phyloP scores from a whole-genome alignment of 1,284 basidiomycete genomes.

The Cronartium ribicola region DNA sequence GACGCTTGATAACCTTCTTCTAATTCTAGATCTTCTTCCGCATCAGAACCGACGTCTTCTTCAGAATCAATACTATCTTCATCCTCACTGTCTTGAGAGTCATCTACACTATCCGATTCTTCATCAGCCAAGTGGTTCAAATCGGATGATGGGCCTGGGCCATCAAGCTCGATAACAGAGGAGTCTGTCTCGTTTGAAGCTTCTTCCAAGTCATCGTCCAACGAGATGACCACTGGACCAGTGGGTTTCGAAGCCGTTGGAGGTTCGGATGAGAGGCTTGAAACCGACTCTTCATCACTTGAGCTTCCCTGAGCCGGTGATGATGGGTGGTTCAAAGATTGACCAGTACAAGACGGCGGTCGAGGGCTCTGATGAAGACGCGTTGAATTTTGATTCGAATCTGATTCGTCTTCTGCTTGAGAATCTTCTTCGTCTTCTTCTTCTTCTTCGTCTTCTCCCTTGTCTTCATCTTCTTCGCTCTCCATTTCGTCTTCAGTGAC shows the following conservation, averaged over 20 bases:
- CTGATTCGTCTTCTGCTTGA: background rate
- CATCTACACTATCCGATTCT: background rate
- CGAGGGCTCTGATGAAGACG: background rate
- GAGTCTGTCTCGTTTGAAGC: background rate
- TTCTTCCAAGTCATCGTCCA: constrained; percentile 5
- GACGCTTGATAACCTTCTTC: constrained; percentile 5
- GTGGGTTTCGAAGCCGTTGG: background rate
- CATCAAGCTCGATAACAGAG: background rate
- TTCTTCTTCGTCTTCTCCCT: background rate
- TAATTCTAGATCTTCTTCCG: background rate
- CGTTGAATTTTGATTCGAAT: background rate
- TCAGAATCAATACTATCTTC: background rate
- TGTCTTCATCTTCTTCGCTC: background rate
- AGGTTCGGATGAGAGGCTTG: background rate
- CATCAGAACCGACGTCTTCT: constrained; percentile 1
- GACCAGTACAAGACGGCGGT: background rate
- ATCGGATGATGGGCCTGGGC: background rate
- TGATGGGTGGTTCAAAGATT: background rate
- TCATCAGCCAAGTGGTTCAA: background rate
- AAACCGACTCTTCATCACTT: background rate
- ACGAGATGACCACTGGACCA: background rate
- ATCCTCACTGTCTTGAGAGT: background rate
- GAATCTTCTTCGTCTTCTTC: constrained; percentile 10
- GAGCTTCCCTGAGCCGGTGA: background rate
- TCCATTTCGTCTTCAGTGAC: background rate